phyloP scores from a whole-genome alignment of 257 asterid genomes.

The Gynochthodes officinalis region DNA sequence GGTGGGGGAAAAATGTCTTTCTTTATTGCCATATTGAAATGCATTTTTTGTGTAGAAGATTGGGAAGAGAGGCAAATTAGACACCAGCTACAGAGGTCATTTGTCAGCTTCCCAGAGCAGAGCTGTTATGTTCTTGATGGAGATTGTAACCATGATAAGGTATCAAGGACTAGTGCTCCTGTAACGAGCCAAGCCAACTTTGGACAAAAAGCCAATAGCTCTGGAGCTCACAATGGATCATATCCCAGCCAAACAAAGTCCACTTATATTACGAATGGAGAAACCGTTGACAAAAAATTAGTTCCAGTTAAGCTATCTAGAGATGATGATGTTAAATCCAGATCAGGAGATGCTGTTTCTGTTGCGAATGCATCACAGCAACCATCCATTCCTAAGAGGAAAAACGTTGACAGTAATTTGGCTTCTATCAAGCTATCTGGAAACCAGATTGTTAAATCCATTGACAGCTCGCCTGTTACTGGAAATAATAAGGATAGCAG shows the following conservation, averaged over 20 bases:
- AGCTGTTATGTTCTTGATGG: slow-evolving; percentile 4
- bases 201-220: slow-evolving; percentile 7
- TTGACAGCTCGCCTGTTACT: neutral
- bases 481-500: neutral
- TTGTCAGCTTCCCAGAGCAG: neutral
- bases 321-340: neutral
- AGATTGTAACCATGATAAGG: neutral
- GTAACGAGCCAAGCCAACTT: neutral
- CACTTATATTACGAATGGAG: neutral
- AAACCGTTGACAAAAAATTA: neutral
- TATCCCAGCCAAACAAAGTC: neutral
- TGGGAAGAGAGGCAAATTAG: slow-evolving; percentile 10
- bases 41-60: slow-evolving; percentile 3
- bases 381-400: neutral
- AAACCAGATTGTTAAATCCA: neutral
- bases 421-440: neutral
- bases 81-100: neutral
- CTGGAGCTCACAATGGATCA: neutral
- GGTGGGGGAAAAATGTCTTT: neutral
- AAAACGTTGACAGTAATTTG: neutral
- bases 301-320: neutral
- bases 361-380: neutral
- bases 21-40: slow-evolving; percentile 1
- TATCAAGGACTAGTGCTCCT: neutral
- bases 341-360: neutral